Percentiles rank a stretch among this genome's conserved stretches.
These are phyloP conservation scores for Kregervanrija pseudodelftensis DNA, from an alignment of 805 yeast genomes.

Conservation along the genomic window DNA sequence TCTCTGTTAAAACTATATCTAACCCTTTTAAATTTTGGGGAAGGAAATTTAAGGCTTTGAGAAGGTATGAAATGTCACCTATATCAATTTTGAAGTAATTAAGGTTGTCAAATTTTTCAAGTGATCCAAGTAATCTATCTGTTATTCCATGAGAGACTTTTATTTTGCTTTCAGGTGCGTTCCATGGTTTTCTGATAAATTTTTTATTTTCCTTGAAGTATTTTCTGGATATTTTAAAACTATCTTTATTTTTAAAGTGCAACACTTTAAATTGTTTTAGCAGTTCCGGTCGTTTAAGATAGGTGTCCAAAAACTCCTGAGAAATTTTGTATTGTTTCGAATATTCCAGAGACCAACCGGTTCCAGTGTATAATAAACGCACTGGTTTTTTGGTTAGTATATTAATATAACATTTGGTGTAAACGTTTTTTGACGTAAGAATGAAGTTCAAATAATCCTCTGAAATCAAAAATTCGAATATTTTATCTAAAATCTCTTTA, in stretches of 20 bases:
- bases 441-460: constrained; percentile 14
- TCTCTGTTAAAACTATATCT: not conserved
- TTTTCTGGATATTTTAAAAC: constrained; percentile 10
- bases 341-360: too few relatives aligned
- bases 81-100: constrained; percentile 14
- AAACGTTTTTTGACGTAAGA: constrained; percentile 13
- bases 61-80: constrained; percentile 5
- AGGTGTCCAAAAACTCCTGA: too few relatives aligned
- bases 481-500: constrained; percentile 19
- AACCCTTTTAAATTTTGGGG: constrained; percentile 14
- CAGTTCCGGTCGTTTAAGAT: too few relatives aligned
- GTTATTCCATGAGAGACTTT: constrained; percentile 5
- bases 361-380: constrained; percentile 11
- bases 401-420: constrained; percentile 14
- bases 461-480: constrained; percentile 9
- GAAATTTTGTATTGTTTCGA: too few relatives aligned
- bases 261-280: too few relatives aligned
- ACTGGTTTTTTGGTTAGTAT: constrained; percentile 15
- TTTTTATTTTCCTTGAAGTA: constrained; percentile 7
- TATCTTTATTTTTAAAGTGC: not conserved
- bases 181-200: constrained; percentile 5
- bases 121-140: constrained; percentile 1
- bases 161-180: not conserved
- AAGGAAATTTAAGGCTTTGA: constrained; percentile 6
- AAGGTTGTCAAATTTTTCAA: constrained; percentile 10